A percentile compares a stretch with the other conserved stretches of the same genome.
These are phyloP conservation scores for Scleroderma citrinum DNA, from an alignment of 768 basidiomycete genomes.

Conservation along the genomic window DNA sequence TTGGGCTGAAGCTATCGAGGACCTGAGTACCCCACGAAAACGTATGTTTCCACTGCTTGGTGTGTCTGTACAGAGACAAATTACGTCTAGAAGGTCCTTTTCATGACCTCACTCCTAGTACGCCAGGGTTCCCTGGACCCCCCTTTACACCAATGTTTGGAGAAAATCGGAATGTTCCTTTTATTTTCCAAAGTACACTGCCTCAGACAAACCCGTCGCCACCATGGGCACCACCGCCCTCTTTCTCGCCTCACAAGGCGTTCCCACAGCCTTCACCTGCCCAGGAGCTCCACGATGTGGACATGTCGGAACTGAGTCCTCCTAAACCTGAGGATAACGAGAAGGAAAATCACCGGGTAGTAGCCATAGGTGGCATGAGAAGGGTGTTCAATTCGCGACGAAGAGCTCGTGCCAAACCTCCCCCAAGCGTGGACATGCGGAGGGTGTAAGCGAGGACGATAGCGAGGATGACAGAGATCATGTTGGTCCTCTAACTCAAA, in stretches of 20 bases:
- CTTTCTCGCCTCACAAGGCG: conserved; percentile 53
- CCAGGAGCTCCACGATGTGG: conserved; percentile 57
- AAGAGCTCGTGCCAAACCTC: conserved; percentile 34
- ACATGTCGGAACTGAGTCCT: conserved; percentile 72
- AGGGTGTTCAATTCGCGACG: conserved; percentile 61
- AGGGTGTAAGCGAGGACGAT: conserved; percentile 37
- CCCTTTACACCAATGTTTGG: conserved; percentile 52
- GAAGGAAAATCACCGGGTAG: conserved; percentile 37
- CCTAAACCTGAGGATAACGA: conserved; percentile 40
- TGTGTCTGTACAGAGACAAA: conserved; percentile 9
- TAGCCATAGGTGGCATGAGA: conserved; percentile 60
- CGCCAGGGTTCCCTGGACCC: conserved; percentile 30
- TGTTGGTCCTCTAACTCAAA: conserved; percentile 38
- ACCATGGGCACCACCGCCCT: conserved; percentile 62
- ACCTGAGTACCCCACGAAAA: conserved; percentile 57
- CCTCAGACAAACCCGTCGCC: conserved; percentile 39
- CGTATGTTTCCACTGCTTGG: conserved; percentile 40
- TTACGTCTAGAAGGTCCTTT: conserved; percentile 36
- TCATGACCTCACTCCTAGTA: conserved; percentile 36
- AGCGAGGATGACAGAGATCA: conserved; percentile 44
- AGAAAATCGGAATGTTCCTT: conserved; percentile 61
- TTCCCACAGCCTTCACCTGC: conserved; percentile 40
- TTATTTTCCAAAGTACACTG: conserved; percentile 58
- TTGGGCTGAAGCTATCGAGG: conserved; percentile 42
- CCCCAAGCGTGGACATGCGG: conserved; percentile 23